phyloP scores from a whole-genome alignment of 106 monocot genomes.

The Posidonia australis region DNA sequence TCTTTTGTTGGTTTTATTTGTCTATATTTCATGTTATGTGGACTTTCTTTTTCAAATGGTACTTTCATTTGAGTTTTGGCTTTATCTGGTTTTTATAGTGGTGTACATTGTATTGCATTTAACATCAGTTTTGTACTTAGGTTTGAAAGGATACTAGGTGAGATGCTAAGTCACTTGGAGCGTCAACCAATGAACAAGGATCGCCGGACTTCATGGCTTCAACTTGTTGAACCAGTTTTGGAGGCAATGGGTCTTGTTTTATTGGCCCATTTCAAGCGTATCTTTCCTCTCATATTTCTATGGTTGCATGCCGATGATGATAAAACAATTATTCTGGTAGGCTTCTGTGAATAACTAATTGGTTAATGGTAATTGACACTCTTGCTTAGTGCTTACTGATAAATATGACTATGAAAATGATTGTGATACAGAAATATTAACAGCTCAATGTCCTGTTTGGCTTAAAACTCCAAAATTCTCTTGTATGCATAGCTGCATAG shows the following conservation, averaged over 20 bases:
- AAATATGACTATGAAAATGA: too few species aligned
- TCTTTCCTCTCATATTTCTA: conserved; percentile 80
- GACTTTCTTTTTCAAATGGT: too few species aligned
- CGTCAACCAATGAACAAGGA: conserved; percentile 73
- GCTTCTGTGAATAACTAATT: not conserved
- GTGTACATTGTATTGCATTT: too few species aligned
- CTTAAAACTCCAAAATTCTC: too few species aligned
- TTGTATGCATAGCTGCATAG: too few species aligned
- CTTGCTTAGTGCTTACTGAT: too few species aligned
- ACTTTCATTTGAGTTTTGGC: too few species aligned
- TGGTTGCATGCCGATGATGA: conserved; percentile 95
- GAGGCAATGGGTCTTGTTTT: conserved; percentile 79
- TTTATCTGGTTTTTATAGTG: too few species aligned
- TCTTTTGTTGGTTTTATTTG: too few species aligned
- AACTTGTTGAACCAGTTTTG: conserved; percentile 64
- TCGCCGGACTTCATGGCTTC: conserved; percentile 71
- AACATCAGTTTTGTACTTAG: conserved; percentile 15
- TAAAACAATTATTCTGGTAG: conserved; percentile 75
- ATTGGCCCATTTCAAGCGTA: conserved; percentile 67
- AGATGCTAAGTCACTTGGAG: conserved; percentile 90
- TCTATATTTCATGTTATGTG: too few species aligned
- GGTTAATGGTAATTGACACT: not conserved
- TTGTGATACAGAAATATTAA: too few species aligned
- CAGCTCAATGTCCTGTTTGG: too few species aligned
- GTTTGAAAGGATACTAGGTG: conserved; percentile 70